A percentile compares a stretch with the other conserved stretches of the same genome.
Evolutionary conservation across 2,329 filamentous ascomycete species (phyloP).

Genomic region (Xylariaceae sp.): DNA sequence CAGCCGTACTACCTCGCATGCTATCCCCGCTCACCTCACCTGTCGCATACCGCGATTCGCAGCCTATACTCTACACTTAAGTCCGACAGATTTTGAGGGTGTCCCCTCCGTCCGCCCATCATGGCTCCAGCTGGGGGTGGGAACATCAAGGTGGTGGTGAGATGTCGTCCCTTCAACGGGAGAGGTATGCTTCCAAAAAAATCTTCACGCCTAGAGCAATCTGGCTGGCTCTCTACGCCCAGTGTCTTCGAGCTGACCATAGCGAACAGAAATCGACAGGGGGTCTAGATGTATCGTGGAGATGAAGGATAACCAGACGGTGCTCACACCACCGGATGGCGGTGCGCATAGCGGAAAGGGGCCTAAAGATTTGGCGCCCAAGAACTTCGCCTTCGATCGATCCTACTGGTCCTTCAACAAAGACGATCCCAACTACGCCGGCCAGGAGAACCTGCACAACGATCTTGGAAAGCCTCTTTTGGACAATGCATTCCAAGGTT

Average conservation of each 20-base stretch:
- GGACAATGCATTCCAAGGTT: constrained; percentile 97
- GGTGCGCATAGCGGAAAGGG: constrained; percentile 59
- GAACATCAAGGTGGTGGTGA: constrained; percentile 99
- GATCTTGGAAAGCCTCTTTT: constrained; percentile 87
- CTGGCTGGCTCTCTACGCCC: not conserved
- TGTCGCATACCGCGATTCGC: constrained; percentile 25
- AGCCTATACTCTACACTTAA: constrained; percentile 15
- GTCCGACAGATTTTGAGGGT: constrained; percentile 22
- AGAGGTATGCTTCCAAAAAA: constrained; percentile 62
- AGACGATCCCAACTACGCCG: constrained; percentile 76
- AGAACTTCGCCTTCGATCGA: constrained; percentile 91
- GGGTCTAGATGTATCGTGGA: constrained; percentile 94
- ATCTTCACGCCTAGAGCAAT: not conserved
- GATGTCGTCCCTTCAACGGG: constrained; percentile 90
- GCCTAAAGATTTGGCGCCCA: constrained; percentile 68
- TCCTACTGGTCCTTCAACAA: constrained; percentile 98
- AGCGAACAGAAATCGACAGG: constrained; percentile 73
- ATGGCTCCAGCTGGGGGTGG: constrained; percentile 75
- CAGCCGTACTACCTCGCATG: constrained; percentile 13
- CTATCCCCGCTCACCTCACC: constrained; percentile 11
- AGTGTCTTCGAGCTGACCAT: constrained; percentile 4
- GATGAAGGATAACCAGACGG: constrained; percentile 91
- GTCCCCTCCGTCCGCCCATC: constrained; percentile 26
- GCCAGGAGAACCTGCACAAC: constrained; percentile 82
- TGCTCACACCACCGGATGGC: constrained; percentile 72